Evolutionary conservation across 2,329 filamentous ascomycete species (phyloP).

Genomic region (Fusarium incarnatum): DNA sequence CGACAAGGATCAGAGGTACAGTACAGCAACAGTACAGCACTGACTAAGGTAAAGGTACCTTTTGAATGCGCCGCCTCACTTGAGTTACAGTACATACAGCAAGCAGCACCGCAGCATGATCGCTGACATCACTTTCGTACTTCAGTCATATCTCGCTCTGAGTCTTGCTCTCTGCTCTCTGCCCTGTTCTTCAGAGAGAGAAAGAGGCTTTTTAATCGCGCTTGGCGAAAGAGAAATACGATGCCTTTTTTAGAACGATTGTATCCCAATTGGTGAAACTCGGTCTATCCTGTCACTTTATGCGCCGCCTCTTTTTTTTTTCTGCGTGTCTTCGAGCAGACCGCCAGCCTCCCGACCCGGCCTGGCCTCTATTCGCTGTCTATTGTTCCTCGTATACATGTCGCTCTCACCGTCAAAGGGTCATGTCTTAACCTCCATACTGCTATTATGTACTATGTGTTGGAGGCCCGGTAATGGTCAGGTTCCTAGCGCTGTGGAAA

Average conservation of each 20-base stretch:
- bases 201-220: conserved; percentile 12
- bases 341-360: conserved; percentile 7
- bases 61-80: conserved; percentile 32
- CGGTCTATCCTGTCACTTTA: conserved; percentile 10
- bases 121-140: conserved; percentile 42
- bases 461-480: conserved; percentile 18
- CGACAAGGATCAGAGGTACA: conserved; percentile 5
- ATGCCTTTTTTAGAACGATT: conserved; percentile 2
- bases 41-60: conserved; percentile 13
- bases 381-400: conserved; percentile 4
- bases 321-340: not conserved
- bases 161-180: not conserved
- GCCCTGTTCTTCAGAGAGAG: not conserved
- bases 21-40: not conserved
- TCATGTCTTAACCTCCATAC: not conserved
- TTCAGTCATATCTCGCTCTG: conserved; percentile 9
- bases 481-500: conserved; percentile 34
- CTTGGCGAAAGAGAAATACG: conserved; percentile 10
- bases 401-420: conserved; percentile 16
- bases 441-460: conserved; percentile 15
- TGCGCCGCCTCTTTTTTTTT: conserved; percentile 12
- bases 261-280: conserved; percentile 27
- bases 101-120: conserved; percentile 27
- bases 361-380: conserved; percentile 11
- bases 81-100: conserved; percentile 4